These are phyloP conservation scores for Claviceps capensis DNA, from an alignment of 2,329 filamentous ascomycete genomes.

Conservation along the genomic window DNA sequence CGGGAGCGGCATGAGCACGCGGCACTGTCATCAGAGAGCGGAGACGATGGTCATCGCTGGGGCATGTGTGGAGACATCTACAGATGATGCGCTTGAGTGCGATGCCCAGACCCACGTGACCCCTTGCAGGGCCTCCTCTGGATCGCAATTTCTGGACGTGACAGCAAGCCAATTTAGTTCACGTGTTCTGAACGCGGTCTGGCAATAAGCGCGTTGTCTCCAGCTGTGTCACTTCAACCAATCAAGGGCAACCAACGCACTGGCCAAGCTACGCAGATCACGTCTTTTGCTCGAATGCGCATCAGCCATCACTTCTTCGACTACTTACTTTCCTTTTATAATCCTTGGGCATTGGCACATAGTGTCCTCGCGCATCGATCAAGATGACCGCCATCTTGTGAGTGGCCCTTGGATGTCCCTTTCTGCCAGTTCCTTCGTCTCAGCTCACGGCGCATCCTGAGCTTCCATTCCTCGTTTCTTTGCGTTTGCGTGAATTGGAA, in stretches of 20 bases:
- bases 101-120: background rate
- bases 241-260: background rate
- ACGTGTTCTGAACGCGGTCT: background rate
- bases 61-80: background rate
- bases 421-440: background rate
- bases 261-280: background rate
- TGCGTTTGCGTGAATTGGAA: background rate
- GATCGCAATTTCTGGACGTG: background rate
- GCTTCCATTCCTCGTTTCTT: background rate
- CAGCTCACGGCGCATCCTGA: background rate
- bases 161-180: constrained; percentile 3
- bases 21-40: background rate
- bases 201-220: constrained; percentile 1
- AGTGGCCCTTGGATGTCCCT: constrained; percentile 8
- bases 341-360: background rate
- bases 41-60: background rate
- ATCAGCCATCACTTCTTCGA: background rate
- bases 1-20: constrained; percentile 4
- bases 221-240: background rate
- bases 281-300: background rate
- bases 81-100: background rate
- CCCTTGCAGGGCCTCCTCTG: background rate
- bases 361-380: constrained; percentile 2
- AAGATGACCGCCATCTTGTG: constrained; percentile 25
- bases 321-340: background rate